Percentiles rank a stretch among this genome's conserved stretches.
Conservation (phyloP, 129 eudicot genomes). For the Ambrosia trifida region DNA sequence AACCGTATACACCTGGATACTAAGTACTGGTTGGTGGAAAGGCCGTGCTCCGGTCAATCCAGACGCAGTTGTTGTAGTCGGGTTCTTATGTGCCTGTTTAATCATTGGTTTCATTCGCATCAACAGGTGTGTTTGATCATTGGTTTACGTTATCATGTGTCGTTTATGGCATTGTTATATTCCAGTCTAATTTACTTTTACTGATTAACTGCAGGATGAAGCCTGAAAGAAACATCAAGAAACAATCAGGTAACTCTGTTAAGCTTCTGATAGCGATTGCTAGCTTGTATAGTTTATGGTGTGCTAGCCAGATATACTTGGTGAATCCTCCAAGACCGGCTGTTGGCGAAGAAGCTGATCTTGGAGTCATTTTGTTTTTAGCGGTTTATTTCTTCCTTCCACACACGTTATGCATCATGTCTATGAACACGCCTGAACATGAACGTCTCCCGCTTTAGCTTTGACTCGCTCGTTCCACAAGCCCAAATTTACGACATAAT, state of each 20-base stretch:
- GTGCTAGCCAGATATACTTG: slow-evolving; percentile 81
- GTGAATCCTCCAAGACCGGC: slow-evolving; percentile 82
- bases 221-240: slow-evolving; percentile 46
- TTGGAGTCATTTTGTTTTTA: slow-evolving; percentile 81
- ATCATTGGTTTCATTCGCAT: slow-evolving; percentile 75
- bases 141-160: background rate
- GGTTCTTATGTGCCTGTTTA: slow-evolving; percentile 63
- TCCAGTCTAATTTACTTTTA: background rate
- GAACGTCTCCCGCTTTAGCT: slow-evolving; percentile 58
- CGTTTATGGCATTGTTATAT: background rate
- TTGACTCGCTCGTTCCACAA: background rate
- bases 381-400: slow-evolving; percentile 73
- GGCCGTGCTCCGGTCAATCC: slow-evolving; percentile 83
- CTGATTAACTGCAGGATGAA: slow-evolving; percentile 52
- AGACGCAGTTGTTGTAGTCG: slow-evolving; percentile 73
- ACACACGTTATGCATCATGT: slow-evolving; percentile 69
- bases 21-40: slow-evolving; percentile 99
- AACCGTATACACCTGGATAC: slow-evolving; percentile 78
- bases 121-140: slow-evolving; percentile 55
- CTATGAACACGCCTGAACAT: slow-evolving; percentile 61
- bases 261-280: slow-evolving; percentile 62
- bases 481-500: background rate
- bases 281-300: slow-evolving; percentile 70
- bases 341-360: slow-evolving; percentile 96
- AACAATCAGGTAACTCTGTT: slow-evolving; percentile 50